Evolutionary conservation across 2,329 filamentous ascomycete genomes (phyloP), one percentile per base, ranked within the genome.

Genomic region (Neoascochyta sp.): DNA sequence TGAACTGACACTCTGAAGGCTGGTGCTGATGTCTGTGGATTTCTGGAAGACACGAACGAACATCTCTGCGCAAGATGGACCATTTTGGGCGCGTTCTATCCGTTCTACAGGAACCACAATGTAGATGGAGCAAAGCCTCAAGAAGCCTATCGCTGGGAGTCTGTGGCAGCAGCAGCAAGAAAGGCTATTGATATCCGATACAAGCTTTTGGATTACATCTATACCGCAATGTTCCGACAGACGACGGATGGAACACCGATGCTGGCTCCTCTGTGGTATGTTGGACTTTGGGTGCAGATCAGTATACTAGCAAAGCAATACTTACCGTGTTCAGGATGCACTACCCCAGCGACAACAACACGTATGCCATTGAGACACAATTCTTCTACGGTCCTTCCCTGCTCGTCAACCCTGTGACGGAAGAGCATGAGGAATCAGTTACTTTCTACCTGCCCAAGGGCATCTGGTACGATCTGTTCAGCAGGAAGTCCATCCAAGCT

Each of bases 21-120:
- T 20, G 75, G 68, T 5, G 55, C 60, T 4, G 86, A 92, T 50
- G 81, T 87, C 1, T 92, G 86, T 47, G 86, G 86, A 0, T 92
- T 83, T 45, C 76, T 68, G 2, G 71, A 68, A 5, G 73, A 82
- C 45, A 80, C 80, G 0, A 83, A 72, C 4, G 80, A 83, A 53
- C 68, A 76, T 25, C 71, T 87, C 2, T 88, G 83, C 55, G 76
- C 82, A 7, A 76, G 83, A 15, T 88, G 83, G 83, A 77, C 80
- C 2, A 74, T 73, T 13, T 69, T 86, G 0, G 82, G 81, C 9
- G 82, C 82, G 5, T 86, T 87, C 64, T 71, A 73, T 18, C 78
- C 82, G 0, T 87, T 88, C 64, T 87, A 80, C 66, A 76, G 83
- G 29, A 80, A 86, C 52, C 83, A 88, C 64, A 81, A 82, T 40